Evolutionary conservation across 1,284 basidiomycete species (phyloP).

Genomic region (Cronartium ribicola): DNA sequence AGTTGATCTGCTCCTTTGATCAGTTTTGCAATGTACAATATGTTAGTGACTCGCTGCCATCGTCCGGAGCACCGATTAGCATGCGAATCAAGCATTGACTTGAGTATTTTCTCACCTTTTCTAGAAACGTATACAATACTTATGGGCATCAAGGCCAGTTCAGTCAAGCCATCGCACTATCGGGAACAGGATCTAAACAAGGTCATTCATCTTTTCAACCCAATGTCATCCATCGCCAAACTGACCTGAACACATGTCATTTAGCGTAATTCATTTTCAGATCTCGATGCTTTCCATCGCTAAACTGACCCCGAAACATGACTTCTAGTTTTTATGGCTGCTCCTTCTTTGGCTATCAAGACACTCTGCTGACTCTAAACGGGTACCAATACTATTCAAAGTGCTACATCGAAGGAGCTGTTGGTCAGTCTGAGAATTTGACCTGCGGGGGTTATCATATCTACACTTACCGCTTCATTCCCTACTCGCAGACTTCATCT

Average conservation of each 20-base stretch:
- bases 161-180: neutral
- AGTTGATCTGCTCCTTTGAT: neutral
- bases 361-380: neutral
- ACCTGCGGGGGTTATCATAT: neutral
- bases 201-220: neutral
- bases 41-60: neutral
- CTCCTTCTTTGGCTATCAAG: neutral
- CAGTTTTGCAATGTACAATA: neutral
- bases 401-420: neutral
- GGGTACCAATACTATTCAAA: neutral
- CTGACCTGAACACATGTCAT: too few relatives aligned
- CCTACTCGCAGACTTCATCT: neutral
- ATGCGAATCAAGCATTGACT: neutral
- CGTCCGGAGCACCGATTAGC: neutral
- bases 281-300: too few relatives aligned
- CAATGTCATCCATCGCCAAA: too few relatives aligned
- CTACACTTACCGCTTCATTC: neutral
- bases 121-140: neutral
- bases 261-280: too few relatives aligned
- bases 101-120: neutral
- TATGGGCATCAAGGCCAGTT: neutral
- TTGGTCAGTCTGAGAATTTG: neutral
- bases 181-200: neutral
- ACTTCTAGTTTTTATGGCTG: neutral
- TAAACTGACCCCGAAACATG: neutral